A percentile compares a stretch with the other conserved stretches of the same genome.
Evolutionary conservation across 805 yeast genomes (phyloP).

Genomic region (Scheffersomyces lignosus): DNA sequence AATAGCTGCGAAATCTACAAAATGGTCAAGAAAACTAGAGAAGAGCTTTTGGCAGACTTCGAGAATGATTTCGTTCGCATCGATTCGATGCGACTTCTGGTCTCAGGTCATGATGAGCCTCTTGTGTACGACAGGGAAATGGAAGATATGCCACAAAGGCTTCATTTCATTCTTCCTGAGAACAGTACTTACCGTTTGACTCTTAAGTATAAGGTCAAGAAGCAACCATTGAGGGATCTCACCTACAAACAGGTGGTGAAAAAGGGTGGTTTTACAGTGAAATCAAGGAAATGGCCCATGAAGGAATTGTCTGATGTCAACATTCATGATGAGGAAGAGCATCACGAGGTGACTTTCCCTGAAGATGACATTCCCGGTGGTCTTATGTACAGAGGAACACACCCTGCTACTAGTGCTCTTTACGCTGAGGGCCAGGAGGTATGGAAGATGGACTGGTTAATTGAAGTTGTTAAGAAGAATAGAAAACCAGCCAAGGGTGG

Average conservation of each 20-base stretch:
- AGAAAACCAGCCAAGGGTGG: slow-evolving; percentile 12
- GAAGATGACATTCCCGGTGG: slow-evolving; percentile 34
- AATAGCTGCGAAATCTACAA: too few species aligned
- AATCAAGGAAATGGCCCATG: slow-evolving; percentile 18
- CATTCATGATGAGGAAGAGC: slow-evolving; percentile 12
- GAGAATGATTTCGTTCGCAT: slow-evolving; percentile 25
- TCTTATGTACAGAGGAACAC: slow-evolving; percentile 24
- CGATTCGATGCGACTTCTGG: slow-evolving; percentile 23
- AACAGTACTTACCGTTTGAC: slow-evolving; percentile 21
- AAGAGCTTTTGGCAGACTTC: slow-evolving; percentile 14
- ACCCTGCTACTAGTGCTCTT: slow-evolving; percentile 23
- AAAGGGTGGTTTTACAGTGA: slow-evolving; percentile 26
- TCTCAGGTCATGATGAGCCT: slow-evolving; percentile 25
- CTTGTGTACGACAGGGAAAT: slow-evolving; percentile 21
- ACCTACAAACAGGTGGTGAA: slow-evolving; percentile 28
- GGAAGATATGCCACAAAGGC: slow-evolving; percentile 25
- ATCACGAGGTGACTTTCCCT: slow-evolving; percentile 20
- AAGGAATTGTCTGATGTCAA: slow-evolving; percentile 14
- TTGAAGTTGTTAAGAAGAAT: slow-evolving; percentile 21
- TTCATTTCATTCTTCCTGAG: slow-evolving; percentile 26
- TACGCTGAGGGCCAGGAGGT: slow-evolving; percentile 16
- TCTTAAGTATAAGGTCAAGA: slow-evolving; percentile 21
- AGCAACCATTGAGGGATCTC: slow-evolving; percentile 19
- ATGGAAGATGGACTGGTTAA: slow-evolving; percentile 15
- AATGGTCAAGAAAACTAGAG: slow-evolving; percentile 7